A percentile compares a stretch with the other conserved stretches of the same genome.
Conservation (phyloP, 352 stramenopile species). For the Globisporangium echinulatum region DNA sequence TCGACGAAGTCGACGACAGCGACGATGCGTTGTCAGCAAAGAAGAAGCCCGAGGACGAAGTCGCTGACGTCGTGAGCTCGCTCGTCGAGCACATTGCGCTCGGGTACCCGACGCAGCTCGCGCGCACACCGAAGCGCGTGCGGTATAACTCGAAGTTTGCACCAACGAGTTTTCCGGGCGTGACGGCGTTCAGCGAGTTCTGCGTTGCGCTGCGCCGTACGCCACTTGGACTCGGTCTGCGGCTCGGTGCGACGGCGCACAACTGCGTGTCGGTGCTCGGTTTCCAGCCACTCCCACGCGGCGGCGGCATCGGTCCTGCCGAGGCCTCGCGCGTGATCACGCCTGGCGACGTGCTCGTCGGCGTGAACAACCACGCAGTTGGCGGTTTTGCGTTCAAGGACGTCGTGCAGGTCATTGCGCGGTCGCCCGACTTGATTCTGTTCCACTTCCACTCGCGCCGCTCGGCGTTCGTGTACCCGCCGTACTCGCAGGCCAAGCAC, state of each 20-base stretch:
- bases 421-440: constrained; percentile 52
- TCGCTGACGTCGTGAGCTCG: constrained; percentile 67
- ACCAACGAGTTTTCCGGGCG: constrained; percentile 34
- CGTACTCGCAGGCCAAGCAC: constrained; percentile 56
- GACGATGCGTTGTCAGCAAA: constrained; percentile 29
- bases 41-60: constrained; percentile 62
- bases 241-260: constrained; percentile 60
- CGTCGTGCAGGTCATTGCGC: constrained; percentile 64
- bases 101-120: constrained; percentile 54
- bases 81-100: constrained; percentile 80
- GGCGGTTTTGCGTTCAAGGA: constrained; percentile 61
- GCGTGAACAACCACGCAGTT: constrained; percentile 69
- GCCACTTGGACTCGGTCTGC: constrained; percentile 75
- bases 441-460: constrained; percentile 82
- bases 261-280: constrained; percentile 67
- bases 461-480: constrained; percentile 55
- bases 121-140: constrained; percentile 30
- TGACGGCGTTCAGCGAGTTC: constrained; percentile 69
- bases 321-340: constrained; percentile 72
- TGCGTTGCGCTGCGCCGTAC: constrained; percentile 58
- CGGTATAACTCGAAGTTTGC: constrained; percentile 52
- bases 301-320: constrained; percentile 67
- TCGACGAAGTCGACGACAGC: constrained; percentile 33
- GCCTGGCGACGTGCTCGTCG: constrained; percentile 64
- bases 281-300: constrained; percentile 59